Evolutionary conservation across 805 yeast species (phyloP).

Genomic region (Metschnikowia lochheadii): DNA sequence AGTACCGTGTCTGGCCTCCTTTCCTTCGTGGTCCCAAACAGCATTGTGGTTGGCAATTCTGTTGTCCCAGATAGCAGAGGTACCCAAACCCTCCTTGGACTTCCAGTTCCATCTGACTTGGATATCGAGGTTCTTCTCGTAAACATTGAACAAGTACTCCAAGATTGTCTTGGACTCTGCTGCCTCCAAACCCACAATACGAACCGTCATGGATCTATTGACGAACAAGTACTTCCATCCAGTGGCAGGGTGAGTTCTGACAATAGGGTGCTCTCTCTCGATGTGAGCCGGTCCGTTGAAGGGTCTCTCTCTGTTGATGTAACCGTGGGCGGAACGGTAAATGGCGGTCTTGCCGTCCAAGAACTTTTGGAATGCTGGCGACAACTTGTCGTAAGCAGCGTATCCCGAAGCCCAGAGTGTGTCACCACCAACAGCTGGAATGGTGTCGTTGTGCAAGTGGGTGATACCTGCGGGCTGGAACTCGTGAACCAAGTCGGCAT

Average conservation of each 20-base stretch:
- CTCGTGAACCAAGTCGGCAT: conserved; percentile 55
- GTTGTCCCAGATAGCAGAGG: conserved; percentile 60
- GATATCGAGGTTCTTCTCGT: conserved; percentile 43
- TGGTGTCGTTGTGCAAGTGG: conserved; percentile 48
- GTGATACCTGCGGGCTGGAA: conserved; percentile 55
- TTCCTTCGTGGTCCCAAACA: conserved; percentile 47
- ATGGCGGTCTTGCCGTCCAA: conserved; percentile 51
- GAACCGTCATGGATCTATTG: conserved; percentile 27
- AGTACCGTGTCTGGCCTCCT: conserved; percentile 33
- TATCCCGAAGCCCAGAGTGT: conserved; percentile 57
- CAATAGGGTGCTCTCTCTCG: conserved; percentile 29
- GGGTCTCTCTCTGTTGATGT: conserved; percentile 33
- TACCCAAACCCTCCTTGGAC: conserved; percentile 34
- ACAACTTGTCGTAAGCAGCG: conserved; percentile 53
- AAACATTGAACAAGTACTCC: conserved; percentile 15
- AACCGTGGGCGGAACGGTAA: conserved; percentile 38
- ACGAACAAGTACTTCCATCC: conserved; percentile 32
- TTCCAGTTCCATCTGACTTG: conserved; percentile 30
- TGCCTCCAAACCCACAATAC: conserved; percentile 28
- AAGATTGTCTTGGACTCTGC: conserved; percentile 21
- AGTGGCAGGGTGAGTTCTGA: conserved; percentile 32
- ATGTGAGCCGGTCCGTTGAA: conserved; percentile 27
- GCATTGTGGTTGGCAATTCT: conserved; percentile 52
- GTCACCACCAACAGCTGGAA: conserved; percentile 52
- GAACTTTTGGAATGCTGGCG: conserved; percentile 47